Conservation (phyloP, 148 eudicot species). For the Nepenthes mirabilis region DNA sequence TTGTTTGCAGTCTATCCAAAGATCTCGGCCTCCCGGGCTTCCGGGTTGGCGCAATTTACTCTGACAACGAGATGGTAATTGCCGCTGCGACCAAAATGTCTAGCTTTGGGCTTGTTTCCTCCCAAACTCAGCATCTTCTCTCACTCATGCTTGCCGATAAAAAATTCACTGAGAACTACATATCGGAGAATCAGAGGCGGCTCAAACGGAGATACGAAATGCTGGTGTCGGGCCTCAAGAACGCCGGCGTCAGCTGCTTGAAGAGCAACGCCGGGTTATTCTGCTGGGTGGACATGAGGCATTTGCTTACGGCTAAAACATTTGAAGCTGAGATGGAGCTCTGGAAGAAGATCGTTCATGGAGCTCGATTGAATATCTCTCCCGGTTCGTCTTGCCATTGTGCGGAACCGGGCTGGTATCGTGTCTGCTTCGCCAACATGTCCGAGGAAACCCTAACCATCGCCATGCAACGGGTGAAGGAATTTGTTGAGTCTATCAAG, state of each 20-base stretch:
- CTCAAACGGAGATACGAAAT: slow-evolving; percentile 26
- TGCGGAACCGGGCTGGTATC: slow-evolving; percentile 53
- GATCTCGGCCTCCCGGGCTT: slow-evolving; percentile 68
- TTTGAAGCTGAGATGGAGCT: slow-evolving; percentile 50
- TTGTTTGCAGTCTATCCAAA: slow-evolving; percentile 47
- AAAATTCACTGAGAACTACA: slow-evolving; percentile 22
- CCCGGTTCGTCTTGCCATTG: slow-evolving; percentile 64
- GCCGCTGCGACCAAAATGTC: slow-evolving; percentile 64
- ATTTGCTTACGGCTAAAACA: slow-evolving; percentile 19
- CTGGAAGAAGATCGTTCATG: slow-evolving; percentile 39
- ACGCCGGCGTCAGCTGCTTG: slow-evolving; percentile 29
- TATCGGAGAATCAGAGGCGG: slow-evolving; percentile 26
- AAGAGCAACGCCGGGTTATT: slow-evolving; percentile 42
- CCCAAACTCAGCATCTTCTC: slow-evolving; percentile 48
- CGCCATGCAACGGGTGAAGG: slow-evolving; percentile 29
- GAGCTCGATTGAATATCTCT: slow-evolving; percentile 40
- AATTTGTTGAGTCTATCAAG: slow-evolving; percentile 20
- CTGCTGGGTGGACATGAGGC: slow-evolving; percentile 64
- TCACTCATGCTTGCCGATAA: slow-evolving; percentile 33
- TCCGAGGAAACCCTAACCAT: slow-evolving; percentile 26
- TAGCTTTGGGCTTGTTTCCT: slow-evolving; percentile 52
- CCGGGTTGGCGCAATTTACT: slow-evolving; percentile 42
- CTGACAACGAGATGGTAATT: slow-evolving; percentile 23
- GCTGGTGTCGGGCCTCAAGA: slow-evolving; percentile 27
- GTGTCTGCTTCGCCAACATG: slow-evolving; percentile 54